These are phyloP conservation scores for Barnettozyma sucrosica DNA, from an alignment of 805 yeast genomes.

Conservation along the genomic window DNA sequence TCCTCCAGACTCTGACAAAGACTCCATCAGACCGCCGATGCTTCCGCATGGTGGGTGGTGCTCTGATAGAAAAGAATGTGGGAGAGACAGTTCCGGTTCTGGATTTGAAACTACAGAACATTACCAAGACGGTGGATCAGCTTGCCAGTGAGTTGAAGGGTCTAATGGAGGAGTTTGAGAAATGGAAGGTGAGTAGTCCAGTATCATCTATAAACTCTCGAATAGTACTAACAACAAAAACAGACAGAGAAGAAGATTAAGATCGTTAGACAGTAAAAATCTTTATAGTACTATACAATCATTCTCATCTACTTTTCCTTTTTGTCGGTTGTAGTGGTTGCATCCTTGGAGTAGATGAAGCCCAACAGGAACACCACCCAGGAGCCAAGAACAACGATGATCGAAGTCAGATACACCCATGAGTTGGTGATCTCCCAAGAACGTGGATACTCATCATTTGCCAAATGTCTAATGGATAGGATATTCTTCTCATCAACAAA, in stretches of 20 bases:
- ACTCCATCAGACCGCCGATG: conserved; percentile 64
- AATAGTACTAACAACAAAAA: conserved; percentile 5
- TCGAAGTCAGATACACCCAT: conserved; percentile 81
- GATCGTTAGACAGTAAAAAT: conserved; percentile 11
- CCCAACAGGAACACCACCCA: conserved; percentile 76
- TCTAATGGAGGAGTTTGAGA: conserved; percentile 34
- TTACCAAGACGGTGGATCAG: conserved; percentile 30
- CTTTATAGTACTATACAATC: background rate
- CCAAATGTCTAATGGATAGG: conserved; percentile 86
- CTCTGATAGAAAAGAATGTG: conserved; percentile 75
- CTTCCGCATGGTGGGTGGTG: conserved; percentile 92
- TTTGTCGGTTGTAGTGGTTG: conserved; percentile 12
- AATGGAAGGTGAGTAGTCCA: conserved; percentile 31
- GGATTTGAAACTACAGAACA: conserved; percentile 47
- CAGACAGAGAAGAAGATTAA: conserved; percentile 14
- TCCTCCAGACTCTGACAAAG: conserved; percentile 47
- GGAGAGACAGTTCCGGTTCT: conserved; percentile 67
- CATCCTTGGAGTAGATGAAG: conserved; percentile 34
- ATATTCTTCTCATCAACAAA: conserved; percentile 60
- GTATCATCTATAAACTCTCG: too few relatives aligned
- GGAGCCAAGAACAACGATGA: conserved; percentile 59
- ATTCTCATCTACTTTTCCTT: conserved; percentile 17
- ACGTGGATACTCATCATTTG: conserved; percentile 91
- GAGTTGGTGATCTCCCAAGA: conserved; percentile 91
- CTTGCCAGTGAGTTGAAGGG: conserved; percentile 30